phyloP scores from a whole-genome alignment of 2,329 filamentous ascomycete genomes.

The Canariomyces notabilis region DNA sequence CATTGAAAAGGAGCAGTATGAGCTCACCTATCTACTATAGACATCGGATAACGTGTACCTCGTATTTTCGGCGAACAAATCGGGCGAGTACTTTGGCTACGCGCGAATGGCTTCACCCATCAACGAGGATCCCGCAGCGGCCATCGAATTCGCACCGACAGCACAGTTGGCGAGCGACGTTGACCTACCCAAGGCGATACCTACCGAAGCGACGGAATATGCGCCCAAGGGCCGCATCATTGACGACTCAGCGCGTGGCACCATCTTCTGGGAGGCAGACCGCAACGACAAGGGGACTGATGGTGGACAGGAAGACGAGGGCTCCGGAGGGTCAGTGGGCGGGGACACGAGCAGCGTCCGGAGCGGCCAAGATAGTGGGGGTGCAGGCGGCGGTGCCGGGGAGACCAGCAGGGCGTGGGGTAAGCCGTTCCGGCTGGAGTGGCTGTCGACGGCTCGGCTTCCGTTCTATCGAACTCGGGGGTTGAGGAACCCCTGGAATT shows the following conservation, averaged over 20 bases:
- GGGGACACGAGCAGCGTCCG: slow-evolving; percentile 37
- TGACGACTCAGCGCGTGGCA: slow-evolving; percentile 87
- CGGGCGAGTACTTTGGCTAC: slow-evolving; percentile 94
- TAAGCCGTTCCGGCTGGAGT: slow-evolving; percentile 86
- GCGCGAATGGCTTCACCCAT: slow-evolving; percentile 85
- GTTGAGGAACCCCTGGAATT: slow-evolving; percentile 89
- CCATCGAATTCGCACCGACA: slow-evolving; percentile 64
- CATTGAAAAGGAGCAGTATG: too few relatives aligned
- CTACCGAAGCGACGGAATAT: slow-evolving; percentile 70
- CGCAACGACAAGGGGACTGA: slow-evolving; percentile 45
- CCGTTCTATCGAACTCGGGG: slow-evolving; percentile 88
- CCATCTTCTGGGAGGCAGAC: slow-evolving; percentile 93
- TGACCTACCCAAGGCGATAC: slow-evolving; percentile 73
- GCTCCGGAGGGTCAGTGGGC: slow-evolving; percentile 33
- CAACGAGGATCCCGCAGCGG: slow-evolving; percentile 66
- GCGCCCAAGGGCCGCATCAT: slow-evolving; percentile 83
- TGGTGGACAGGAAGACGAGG: slow-evolving; percentile 31
- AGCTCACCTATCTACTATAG: slow-evolving; percentile 40
- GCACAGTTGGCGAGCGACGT: slow-evolving; percentile 53
- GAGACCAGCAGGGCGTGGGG: slow-evolving; percentile 66
- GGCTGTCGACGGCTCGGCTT: slow-evolving; percentile 76
- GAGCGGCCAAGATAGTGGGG: slow-evolving; percentile 37
- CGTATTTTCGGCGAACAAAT: slow-evolving; percentile 95
- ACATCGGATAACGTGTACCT: slow-evolving; percentile 78
- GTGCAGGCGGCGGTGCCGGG: too few relatives aligned